A percentile compares a stretch with the other conserved stretches of the same genome.
Conservation (phyloP, 257 asterid genomes). For the Cynanchum wilfordii region DNA sequence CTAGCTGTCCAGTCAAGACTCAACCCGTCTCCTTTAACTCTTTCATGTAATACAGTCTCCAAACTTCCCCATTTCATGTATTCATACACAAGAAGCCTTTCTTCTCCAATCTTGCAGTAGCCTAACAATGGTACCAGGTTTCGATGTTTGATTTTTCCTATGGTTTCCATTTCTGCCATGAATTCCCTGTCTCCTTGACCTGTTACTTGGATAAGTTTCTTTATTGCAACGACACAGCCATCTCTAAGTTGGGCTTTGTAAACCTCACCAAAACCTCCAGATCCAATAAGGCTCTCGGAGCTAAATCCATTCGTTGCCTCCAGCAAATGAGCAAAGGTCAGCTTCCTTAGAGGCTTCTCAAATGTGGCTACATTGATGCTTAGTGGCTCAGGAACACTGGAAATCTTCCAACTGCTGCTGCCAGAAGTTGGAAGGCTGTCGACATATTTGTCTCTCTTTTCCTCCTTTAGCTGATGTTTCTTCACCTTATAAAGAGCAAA, state of each 20-base stretch:
- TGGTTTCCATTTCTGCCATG: constrained; percentile 98
- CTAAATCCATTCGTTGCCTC: constrained; percentile 95
- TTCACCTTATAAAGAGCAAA: constrained; percentile 53
- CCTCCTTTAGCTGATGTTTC: constrained; percentile 42
- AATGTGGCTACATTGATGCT: constrained; percentile 92
- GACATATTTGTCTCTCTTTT: constrained; percentile 64
- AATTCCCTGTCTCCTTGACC: constrained; percentile 94
- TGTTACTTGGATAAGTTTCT: constrained; percentile 77
- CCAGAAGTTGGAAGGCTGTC: constrained; percentile 94
- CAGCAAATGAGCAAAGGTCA: constrained; percentile 77
- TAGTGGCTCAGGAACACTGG: constrained; percentile 79
- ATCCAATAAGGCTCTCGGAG: constrained; percentile 73
- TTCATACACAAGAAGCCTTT: constrained; percentile 82
- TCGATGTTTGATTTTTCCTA: constrained; percentile 86
- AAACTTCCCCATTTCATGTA: constrained; percentile 95
- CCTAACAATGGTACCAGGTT: constrained; percentile 86
- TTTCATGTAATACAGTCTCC: constrained; percentile 71
- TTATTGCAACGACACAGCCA: constrained; percentile 76
- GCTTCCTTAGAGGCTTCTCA: constrained; percentile 81
- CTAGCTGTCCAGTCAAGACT: constrained; percentile 69
- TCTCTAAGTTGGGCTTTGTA: constrained; percentile 77
- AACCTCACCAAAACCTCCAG: constrained; percentile 96
- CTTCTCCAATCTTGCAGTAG: constrained; percentile 85
- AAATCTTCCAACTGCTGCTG: constrained; percentile 83
- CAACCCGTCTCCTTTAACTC: constrained; percentile 21